Conservation (phyloP, 768 basidiomycete genomes). For the Gyrodon lividus region DNA sequence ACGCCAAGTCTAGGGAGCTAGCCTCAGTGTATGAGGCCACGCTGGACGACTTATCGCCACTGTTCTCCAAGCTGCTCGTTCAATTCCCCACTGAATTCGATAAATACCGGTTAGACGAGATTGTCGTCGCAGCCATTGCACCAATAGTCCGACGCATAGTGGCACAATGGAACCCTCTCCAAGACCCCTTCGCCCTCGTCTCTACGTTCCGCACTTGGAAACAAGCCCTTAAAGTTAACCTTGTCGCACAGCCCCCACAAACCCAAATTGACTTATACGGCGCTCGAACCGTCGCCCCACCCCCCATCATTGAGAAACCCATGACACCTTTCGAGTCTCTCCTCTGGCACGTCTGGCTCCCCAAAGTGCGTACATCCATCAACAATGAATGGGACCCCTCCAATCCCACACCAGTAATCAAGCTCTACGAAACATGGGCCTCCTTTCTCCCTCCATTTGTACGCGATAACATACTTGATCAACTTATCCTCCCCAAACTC, state of each 20-base stretch:
- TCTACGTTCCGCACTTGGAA: conserved; percentile 71
- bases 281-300: conserved; percentile 33
- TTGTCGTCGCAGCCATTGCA: conserved; percentile 88
- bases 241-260: conserved; percentile 40
- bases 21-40: conserved; percentile 67
- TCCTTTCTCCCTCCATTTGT: conserved; percentile 87
- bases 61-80: conserved; percentile 69
- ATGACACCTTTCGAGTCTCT: conserved; percentile 98
- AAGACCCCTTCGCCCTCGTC: conserved; percentile 65
- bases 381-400: conserved; percentile 93
- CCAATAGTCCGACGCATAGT: conserved; percentile 76
- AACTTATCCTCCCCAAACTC: conserved; percentile 92
- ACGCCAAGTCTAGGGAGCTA: conserved; percentile 59
- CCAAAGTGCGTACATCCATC: conserved; percentile 87
- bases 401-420: conserved; percentile 71
- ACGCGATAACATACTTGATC: conserved; percentile 92
- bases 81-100: conserved; percentile 76
- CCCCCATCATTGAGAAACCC: conserved; percentile 43
- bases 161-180: conserved; percentile 79
- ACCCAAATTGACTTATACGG: conserved; percentile 60
- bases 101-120: conserved; percentile 79
- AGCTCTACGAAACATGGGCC: conserved; percentile 86
- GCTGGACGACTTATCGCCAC: conserved; percentile 68
- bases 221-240: conserved; percentile 59
- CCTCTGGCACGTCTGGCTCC: conserved; percentile 94